These are phyloP conservation scores for Aspergillus baeticus DNA, from an alignment of 495 filamentous ascomycete genomes.

Conservation along the genomic window DNA sequence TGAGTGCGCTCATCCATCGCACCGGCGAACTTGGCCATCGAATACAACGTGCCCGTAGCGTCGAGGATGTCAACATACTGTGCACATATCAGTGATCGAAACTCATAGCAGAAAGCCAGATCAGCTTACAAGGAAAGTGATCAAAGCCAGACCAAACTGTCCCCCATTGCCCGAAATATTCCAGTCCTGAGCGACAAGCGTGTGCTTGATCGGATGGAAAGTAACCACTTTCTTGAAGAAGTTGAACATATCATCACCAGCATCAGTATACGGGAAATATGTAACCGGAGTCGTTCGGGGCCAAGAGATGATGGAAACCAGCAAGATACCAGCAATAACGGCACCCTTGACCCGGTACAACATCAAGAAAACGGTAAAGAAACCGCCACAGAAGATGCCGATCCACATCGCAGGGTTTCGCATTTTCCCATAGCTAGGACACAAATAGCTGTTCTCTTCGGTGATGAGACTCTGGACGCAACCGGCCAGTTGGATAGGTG, in stretches of 20 bases:
- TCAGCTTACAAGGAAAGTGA: conserved; percentile 61
- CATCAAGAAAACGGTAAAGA: conserved; percentile 74
- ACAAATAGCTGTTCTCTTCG: conserved; percentile 42
- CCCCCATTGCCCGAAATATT: conserved; percentile 58
- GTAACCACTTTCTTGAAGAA: conserved; percentile 83
- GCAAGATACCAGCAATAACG: conserved; percentile 73
- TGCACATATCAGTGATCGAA: neutral
- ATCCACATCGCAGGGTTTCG: conserved; percentile 77
- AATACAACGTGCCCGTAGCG: conserved; percentile 74
- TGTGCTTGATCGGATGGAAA: conserved; percentile 70
- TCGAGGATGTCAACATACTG: conserved; percentile 84
- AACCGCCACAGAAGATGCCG: conserved; percentile 78
- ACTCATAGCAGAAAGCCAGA: neutral
- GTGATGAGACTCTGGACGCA: conserved; percentile 42
- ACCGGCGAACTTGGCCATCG: conserved; percentile 76
- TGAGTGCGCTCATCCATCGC: conserved; percentile 70
- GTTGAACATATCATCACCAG: conserved; percentile 66
- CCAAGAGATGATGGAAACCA: conserved; percentile 85
- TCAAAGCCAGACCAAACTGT: conserved; percentile 74
- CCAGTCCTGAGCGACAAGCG: conserved; percentile 67
- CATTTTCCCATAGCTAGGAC: conserved; percentile 60
- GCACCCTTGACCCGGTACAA: conserved; percentile 82
- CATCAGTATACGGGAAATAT: conserved; percentile 68
- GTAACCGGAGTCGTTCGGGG: conserved; percentile 70
- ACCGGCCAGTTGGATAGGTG: conserved; percentile 69